phyloP scores from a whole-genome alignment of 2,329 filamentous ascomycete species.

The Hymenoscyphus repandus region DNA sequence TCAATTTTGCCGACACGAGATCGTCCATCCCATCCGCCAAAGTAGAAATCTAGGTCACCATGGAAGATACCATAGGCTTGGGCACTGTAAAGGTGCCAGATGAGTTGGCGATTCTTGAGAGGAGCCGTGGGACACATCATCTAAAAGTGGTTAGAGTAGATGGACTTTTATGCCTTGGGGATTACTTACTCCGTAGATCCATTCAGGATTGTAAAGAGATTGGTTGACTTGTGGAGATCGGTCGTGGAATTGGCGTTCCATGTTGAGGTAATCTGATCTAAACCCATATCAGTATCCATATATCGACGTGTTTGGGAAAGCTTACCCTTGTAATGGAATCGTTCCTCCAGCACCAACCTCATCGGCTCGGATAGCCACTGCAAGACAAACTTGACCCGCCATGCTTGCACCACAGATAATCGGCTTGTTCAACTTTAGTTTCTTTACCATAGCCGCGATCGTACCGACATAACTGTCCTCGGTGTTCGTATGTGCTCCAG shows the following conservation, averaged over 20 bases:
- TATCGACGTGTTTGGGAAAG: not conserved
- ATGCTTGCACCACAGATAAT: conserved; percentile 46
- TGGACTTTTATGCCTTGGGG: too few species aligned
- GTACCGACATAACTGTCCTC: not conserved
- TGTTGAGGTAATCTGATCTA: conserved; percentile 28
- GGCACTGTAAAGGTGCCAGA: conserved; percentile 44
- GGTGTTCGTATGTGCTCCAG: not conserved
- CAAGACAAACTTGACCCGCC: conserved; percentile 44
- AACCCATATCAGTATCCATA: not conserved
- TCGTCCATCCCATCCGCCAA: conserved; percentile 44
- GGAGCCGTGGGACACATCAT: conserved; percentile 9
- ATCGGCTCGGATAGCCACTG: conserved; percentile 40
- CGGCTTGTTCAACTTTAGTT: conserved; percentile 38
- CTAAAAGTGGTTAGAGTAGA: too few species aligned
- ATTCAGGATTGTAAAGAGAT: conserved; percentile 42
- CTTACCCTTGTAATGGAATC: conserved; percentile 41
- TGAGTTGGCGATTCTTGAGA: conserved; percentile 35
- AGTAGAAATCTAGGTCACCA: conserved; percentile 47
- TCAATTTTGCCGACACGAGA: conserved; percentile 40
- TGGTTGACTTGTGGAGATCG: conserved; percentile 43
- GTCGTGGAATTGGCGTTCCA: conserved; percentile 39
- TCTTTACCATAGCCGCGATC: conserved; percentile 35
- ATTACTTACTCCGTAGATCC: conserved; percentile 35
- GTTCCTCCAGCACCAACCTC: conserved; percentile 42
- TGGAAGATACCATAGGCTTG: conserved; percentile 49